Base-by-base conservation (phyloP, 768 basidiomycete genomes). In the Leccinum olivaceopallidum region DNA sequence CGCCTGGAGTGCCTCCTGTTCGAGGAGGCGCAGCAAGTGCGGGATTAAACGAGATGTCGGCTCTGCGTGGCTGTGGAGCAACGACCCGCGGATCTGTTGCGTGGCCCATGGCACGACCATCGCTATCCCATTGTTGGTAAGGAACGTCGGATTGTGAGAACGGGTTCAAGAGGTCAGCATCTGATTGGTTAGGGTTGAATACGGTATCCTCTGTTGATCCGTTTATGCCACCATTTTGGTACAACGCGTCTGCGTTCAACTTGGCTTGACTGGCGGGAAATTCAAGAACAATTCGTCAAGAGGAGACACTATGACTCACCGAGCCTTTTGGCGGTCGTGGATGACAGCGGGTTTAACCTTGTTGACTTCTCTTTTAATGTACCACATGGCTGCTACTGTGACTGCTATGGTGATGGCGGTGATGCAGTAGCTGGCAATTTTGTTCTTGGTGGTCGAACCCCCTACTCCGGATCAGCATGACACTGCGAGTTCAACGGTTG, bases 301-400 rank as follows among this genome's bases (percentile, higher is more conserved):
- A 32, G 18, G 16, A 20, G 28, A 50, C 2, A 1, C 10, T 18
- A 44, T 32, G 28, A 72, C 72, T 66, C 61, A 89, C 86, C 89
- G 79, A 14, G 87, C 87, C 70, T 91, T 90, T 50, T 89, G 83
- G 42, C 87, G 78, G 12, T 80, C 83, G 60, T 89, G 84, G 55
- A 92, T 85, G n/a, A 92, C 81, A 4, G 75, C 71, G 5, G 85
- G 83, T 67, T 90, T 92, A 37, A 80, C 84, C 56, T 78, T 76
- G 72, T 86, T 84, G 83, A 96, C 91, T 72, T 85, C 70, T 56
- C 73, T 80, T 64, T 83, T 82, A 65, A 96, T 91, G 71, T 90
- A 95, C 90, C 91, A 95, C 80, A 90, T 88, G 0, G 94, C 89
- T 26, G 76, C 71, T 55, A 90, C 51, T 0, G 94, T 95, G 63